Conservation (phyloP, 1,139 yeast species). For the Meyerozyma carpophila region DNA sequence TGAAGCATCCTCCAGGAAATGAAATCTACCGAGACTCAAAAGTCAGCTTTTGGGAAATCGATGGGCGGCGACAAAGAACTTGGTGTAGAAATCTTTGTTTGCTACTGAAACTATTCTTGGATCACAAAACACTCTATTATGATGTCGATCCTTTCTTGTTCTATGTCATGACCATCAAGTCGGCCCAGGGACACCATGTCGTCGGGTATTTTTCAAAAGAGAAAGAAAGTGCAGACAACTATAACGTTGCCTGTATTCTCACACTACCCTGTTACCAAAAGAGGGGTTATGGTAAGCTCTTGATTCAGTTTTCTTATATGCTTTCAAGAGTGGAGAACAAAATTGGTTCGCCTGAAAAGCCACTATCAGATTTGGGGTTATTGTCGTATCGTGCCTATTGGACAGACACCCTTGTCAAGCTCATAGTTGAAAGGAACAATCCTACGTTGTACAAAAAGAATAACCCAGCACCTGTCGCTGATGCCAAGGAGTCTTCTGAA, state of each 20-base stretch:
- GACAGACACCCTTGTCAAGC: slow-evolving; percentile 82
- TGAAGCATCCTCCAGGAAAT: slow-evolving; percentile 96
- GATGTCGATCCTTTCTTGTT: slow-evolving; percentile 97
- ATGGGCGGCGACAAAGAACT: slow-evolving; percentile 89
- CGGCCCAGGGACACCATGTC: slow-evolving; percentile 85
- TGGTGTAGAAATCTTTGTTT: slow-evolving; percentile 96
- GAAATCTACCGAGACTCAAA: slow-evolving; percentile 88
- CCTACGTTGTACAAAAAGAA: slow-evolving; percentile 37
- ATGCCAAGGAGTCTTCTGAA: slow-evolving; percentile 21
- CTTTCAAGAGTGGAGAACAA: slow-evolving; percentile 82
- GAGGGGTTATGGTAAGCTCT: slow-evolving; percentile 85
- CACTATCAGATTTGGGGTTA: slow-evolving; percentile 89
- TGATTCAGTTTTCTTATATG: slow-evolving; percentile 91
- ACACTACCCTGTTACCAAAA: slow-evolving; percentile 95
- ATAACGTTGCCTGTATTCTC: slow-evolving; percentile 93
- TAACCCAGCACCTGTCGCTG: slow-evolving; percentile 24
- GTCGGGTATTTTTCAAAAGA: slow-evolving; percentile 97
- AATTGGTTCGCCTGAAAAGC: slow-evolving; percentile 96
- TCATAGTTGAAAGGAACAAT: slow-evolving; percentile 59
- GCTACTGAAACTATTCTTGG: slow-evolving; percentile 80
- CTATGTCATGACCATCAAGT: slow-evolving; percentile 89
- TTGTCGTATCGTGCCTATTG: slow-evolving; percentile 92
- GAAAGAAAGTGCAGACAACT: slow-evolving; percentile 92
- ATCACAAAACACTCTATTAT: slow-evolving; percentile 91
- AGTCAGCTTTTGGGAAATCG: slow-evolving; percentile 84